Conservation (phyloP, 2,329 filamentous ascomycete species). For the Colletotrichum spaethianum region DNA sequence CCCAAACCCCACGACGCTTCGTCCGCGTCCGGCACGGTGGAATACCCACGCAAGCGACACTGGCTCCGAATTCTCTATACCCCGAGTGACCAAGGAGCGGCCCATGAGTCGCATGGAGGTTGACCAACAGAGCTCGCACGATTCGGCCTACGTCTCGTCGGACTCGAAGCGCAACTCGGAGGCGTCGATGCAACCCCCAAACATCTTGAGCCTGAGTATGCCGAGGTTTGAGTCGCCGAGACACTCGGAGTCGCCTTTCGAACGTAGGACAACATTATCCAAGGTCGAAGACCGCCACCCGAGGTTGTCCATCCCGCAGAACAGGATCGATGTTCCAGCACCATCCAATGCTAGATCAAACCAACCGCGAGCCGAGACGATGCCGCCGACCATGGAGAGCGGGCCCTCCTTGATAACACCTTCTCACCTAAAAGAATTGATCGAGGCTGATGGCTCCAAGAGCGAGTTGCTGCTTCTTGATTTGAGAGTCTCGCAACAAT, state of each 20-base stretch:
- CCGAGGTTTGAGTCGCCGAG: slow-evolving; percentile 59
- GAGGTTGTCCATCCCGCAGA: slow-evolving; percentile 67
- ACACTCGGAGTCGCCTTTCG: slow-evolving; percentile 51
- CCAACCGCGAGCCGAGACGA: slow-evolving; percentile 62
- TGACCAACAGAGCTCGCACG: slow-evolving; percentile 62
- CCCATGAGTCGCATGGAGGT: slow-evolving; percentile 56
- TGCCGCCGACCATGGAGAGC: slow-evolving; percentile 65
- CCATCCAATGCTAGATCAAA: slow-evolving; percentile 43
- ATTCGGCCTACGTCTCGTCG: slow-evolving; percentile 69
- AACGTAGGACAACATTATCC: slow-evolving; percentile 53
- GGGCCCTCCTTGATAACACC: slow-evolving; percentile 68
- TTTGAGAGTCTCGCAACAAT: slow-evolving; percentile 88
- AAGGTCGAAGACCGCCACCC: slow-evolving; percentile 66
- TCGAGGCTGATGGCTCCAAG: slow-evolving; percentile 57
- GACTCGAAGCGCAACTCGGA: slow-evolving; percentile 69
- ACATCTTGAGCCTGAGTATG: slow-evolving; percentile 51
- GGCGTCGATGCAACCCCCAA: slow-evolving; percentile 59
- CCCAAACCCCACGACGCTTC: slow-evolving; percentile 49
- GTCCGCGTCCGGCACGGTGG: slow-evolving; percentile 62
- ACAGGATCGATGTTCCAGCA: slow-evolving; percentile 58
- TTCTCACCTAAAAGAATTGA: slow-evolving; percentile 68
- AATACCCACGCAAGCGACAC: slow-evolving; percentile 64
- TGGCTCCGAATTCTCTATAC: slow-evolving; percentile 49
- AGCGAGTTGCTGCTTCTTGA: slow-evolving; percentile 80
- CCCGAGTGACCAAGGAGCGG: slow-evolving; percentile 28